Conservation (phyloP, 139 green algal species). For the Mesotaenium endlicherianum region DNA sequence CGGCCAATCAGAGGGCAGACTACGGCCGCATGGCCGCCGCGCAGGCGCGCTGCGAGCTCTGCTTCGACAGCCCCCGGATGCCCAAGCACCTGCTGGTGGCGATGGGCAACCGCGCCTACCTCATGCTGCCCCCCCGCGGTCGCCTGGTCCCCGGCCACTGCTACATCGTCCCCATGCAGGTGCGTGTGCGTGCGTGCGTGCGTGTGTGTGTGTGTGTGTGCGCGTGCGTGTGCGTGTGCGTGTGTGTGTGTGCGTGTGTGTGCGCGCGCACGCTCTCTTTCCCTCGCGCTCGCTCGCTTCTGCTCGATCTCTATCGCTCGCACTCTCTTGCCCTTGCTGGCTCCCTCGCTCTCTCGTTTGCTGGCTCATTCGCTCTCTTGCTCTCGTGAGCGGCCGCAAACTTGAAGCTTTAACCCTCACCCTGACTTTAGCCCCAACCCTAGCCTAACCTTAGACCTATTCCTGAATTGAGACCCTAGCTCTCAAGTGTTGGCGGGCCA, state of each 20-base stretch:
- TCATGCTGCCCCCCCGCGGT: slow-evolving; percentile 72
- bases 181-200: slow-evolving; percentile 26
- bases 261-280: neutral
- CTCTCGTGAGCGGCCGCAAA: too few species aligned
- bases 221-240: slow-evolving; percentile 55
- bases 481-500: too few species aligned
- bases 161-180: slow-evolving; percentile 74
- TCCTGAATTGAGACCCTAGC: too few species aligned
- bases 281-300: neutral
- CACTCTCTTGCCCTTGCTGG: neutral
- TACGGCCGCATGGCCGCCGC: neutral
- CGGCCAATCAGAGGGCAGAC: slow-evolving; percentile 35
- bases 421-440: too few species aligned
- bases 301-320: neutral
- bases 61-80: slow-evolving; percentile 48
- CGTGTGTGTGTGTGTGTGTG: neutral
- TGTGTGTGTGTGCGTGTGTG: neutral
- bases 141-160: slow-evolving; percentile 81
- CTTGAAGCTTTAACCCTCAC: too few species aligned
- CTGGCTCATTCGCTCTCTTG: neutral
- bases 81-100: slow-evolving; percentile 75
- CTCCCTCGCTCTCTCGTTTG: neutral
- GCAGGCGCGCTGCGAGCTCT: slow-evolving; percentile 49
- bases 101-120: slow-evolving; percentile 75
- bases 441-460: too few species aligned